Evolutionary conservation across 2,329 filamentous ascomycete species (phyloP), one percentile per base, ranked within the genome.

Genomic region (Sclerotinia subarctica): DNA sequence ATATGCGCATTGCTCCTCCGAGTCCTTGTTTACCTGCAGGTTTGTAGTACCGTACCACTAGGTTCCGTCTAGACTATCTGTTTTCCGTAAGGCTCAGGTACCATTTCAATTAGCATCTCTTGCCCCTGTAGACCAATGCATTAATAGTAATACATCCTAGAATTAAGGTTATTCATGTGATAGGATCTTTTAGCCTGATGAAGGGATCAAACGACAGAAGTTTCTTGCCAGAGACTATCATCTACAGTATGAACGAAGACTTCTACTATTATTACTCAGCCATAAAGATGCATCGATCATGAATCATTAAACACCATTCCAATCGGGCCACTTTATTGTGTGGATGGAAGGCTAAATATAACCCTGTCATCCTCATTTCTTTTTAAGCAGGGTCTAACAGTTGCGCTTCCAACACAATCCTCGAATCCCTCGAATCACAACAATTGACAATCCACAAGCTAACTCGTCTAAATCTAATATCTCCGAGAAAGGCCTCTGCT

Each of bases 1-100:
- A 42, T 42, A 42, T 42, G 38, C 11, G 38, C 38, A 42, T 38
- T 57, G 32, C 5, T 38, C 2, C 21, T 38, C 7, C n/a, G 35
- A 35, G 38, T 17, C 53, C 53, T 32, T 32, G 35, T 42, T n/a
- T 38, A 42, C 54, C 11, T 57, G 54, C 54, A 42, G 35, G 54
- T 24, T n/a, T 38, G 4, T 13, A 57, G 54, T 32, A 38, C 7
- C 32, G 54, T 32, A 38, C 7, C 32, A 38, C 21, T 44, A 58
- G 35, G 13, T 42, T 35, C 35, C 21, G n/a, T 54, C 26, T 38
- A 47, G 3, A 8, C 58, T 32, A 32, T 38, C 32, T 38, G 11
- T 49, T 46, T 62, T 62, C n/a, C 53, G 53, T 56, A 62, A 62
- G 58, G 58, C 58, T 49, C 58, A 62, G 44, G 44, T 49, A 62